Evolutionary conservation across 371 early-diverging fungal species (phyloP), one percentile per base, ranked within the genome.

Genomic region (Entomophthora muscae): DNA sequence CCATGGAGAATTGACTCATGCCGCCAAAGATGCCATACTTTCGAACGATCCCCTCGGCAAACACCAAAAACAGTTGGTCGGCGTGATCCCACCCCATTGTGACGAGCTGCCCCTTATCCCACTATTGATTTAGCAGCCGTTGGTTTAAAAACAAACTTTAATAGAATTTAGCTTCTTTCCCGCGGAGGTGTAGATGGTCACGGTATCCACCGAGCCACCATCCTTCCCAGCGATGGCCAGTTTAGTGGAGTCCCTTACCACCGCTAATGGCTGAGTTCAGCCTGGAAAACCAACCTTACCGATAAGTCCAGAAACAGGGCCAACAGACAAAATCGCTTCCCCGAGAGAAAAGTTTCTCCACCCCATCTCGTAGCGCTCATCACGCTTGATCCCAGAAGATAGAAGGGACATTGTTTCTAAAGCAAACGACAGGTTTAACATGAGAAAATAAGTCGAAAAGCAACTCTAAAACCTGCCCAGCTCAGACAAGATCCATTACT

Each of bases 91-190:
- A 97, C 33, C 90, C 89, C 75, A 97, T 80, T 1, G 80, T 83
- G 29, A 95, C 84, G 63, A 97, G 88, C 1, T 83, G 82, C 29
- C 88, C 88, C 68, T 85, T 90, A 63, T 92, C 94, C 88, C 91
- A 92, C 87, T 92, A 57, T 27, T 10, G 5, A 17, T 10, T 42
- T 17, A 42, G 42, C 42, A 5, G 5, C 42, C n/a, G n/a, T 10
- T 42, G 10, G 42, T 5, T 42, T 42, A 5, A 42, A 10, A 42
- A 5, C 17, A 42, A 42, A 42, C 42, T 42, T 42, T 42, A 17
- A 42, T 42, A 17, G 42, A 5, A 17, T 42, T 42, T 5, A 42
- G 42, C 17, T 42, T 42, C 17, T 42, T 42, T 17, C 42, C 42
- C 10, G 42, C 42, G 10, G 42, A 42, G 42, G 42, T 42, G 42